These are phyloP conservation scores for Fusarium sp. DNA, from an alignment of 2,329 filamentous ascomycete species.

Conservation along the genomic window DNA sequence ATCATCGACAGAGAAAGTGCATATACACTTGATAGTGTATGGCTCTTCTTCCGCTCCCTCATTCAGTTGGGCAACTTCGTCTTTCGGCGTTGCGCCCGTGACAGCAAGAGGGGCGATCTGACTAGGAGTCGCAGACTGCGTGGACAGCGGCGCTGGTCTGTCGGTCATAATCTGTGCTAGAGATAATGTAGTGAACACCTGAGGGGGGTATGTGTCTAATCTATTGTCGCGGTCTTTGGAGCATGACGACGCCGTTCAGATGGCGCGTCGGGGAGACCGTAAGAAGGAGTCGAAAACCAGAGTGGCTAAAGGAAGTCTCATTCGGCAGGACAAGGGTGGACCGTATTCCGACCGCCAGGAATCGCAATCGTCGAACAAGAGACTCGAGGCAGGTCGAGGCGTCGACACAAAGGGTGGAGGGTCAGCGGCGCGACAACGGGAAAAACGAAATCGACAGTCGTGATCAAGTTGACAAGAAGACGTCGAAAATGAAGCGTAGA, in stretches of 20 bases:
- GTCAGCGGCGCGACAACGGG: slow-evolving; percentile 25
- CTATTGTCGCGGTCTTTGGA: slow-evolving; percentile 63
- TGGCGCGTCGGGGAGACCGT: slow-evolving; percentile 50
- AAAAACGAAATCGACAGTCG: slow-evolving; percentile 9
- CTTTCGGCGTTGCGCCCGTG: slow-evolving; percentile 46
- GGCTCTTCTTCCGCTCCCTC: slow-evolving; percentile 76
- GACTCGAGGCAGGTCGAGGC: slow-evolving; percentile 23
- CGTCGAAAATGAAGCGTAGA: slow-evolving; percentile 21
- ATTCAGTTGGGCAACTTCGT: slow-evolving; percentile 56
- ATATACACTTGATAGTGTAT: slow-evolving; percentile 98
- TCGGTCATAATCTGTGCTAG: slow-evolving; percentile 69
- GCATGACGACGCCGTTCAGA: slow-evolving; percentile 66
- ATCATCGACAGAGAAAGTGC: slow-evolving; percentile 92
- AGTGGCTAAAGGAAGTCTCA: slow-evolving; percentile 34
- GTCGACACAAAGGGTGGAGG: slow-evolving; percentile 34
- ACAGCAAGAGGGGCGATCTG: slow-evolving; percentile 55
- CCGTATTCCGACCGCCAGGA: slow-evolving; percentile 9
- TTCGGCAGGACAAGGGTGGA: slow-evolving; percentile 25
- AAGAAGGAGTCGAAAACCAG: slow-evolving; percentile 30
- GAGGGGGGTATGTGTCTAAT: slow-evolving; percentile 51
- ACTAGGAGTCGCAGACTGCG: slow-evolving; percentile 65
- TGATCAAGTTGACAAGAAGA: slow-evolving; percentile 16
- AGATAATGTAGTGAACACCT: slow-evolving; percentile 50
- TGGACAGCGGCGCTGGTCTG: slow-evolving; percentile 61
- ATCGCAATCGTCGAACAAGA: slow-evolving; percentile 28